Evolutionary conservation across 2,329 filamentous ascomycete species (phyloP), one percentile per base, ranked within the genome.

Genomic region (Aspergillus sp.): DNA sequence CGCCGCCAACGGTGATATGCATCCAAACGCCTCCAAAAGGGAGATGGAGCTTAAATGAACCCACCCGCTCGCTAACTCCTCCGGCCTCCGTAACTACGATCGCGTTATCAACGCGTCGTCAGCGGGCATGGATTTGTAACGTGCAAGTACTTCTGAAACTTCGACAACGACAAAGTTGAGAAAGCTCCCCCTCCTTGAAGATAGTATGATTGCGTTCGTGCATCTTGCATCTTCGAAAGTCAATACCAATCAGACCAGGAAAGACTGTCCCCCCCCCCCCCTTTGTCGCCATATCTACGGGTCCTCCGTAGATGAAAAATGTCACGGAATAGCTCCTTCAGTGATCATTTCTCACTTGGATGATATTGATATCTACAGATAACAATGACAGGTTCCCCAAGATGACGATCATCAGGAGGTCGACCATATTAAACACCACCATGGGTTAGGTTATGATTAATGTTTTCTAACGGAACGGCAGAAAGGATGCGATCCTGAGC

Each of bases 21-120:
- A 31, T 42, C 26, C 45, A 18, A 50, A 58, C 49, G 16, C 42
- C 36, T 51, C 45, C 20, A 18, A 32, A 29, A 49, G 24, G 53
- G 22, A 24, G 26, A 9, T 47, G 36, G 56, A 56, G 56, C 51
- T 55, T 55, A 59, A 59, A 50, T 53, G 18, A 46, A 56, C 50
- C 14, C 22, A 56, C 54, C 14, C 22, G 3, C 20, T 29, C 26
- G 26, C 26, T 29, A 29, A 29, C 26, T 29, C 22, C 22, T 24
- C 22, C 22, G 22, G 22, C 22, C 22, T 24, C 26, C 6, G 26
- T 9, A 29, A 26, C 4, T 26, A 26, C 6, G 31, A 36, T 36
- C 31, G 31, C 14, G 36, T 39, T 39, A 5, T 39, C 16, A 39
- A 39, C 36, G 36, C 36, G 36, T 39, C 36, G 36, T 39, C 36